Evolutionary conservation across 345 rosid genomes (phyloP), one percentile per base, ranked within the genome.

Genomic region (Boechera divaricarpa): DNA sequence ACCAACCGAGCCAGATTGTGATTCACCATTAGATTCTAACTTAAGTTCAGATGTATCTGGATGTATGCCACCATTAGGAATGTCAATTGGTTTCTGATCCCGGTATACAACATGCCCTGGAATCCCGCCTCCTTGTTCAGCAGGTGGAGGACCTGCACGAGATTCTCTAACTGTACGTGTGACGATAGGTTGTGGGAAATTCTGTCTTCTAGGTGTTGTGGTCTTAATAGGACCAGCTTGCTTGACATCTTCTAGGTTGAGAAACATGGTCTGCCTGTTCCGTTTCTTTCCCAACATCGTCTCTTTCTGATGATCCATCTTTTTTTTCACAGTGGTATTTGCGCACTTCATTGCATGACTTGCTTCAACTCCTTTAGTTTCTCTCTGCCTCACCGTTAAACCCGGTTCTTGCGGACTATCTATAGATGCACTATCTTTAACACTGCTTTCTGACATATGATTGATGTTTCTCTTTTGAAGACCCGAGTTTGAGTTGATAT

Each of bases 261-360:
- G 89, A 83, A 96, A 86, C 91, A 91, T 70, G 39, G 96, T 96
- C 88, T 96, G 97, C 63, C 99, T 83, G 81, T 79, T 87, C 42
- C 99, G 98, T 79, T 88, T 95, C 90, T 95, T 95, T 45, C 99
- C 99, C 69, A 92, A 82, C 99, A 95, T 95, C 57, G 91, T 90
- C 83, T 92, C 99, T 81, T 92, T 95, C 33, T 89, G 99, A 15
- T 89, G 89, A 74, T 95, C 98, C 60, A 91, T 84, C 86, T 86
- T 95, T 86, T 97, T 86, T 88, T 91, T 96, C 24, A 84, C 93
- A 13, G 66, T 79, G 76, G 81, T 86, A 86, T 88, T 92, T 16
- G 96, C 87, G 70, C 73, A 79, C 82, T 88, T 92, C 51, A 82
- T 83, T 18, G 91, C 89, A 82, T 90, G 82, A 80, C 82, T 91